A percentile compares a stretch with the other conserved stretches of the same genome.
Conservation (phyloP, 2,329 filamentous ascomycete species). For the Neonectria sp. region DNA sequence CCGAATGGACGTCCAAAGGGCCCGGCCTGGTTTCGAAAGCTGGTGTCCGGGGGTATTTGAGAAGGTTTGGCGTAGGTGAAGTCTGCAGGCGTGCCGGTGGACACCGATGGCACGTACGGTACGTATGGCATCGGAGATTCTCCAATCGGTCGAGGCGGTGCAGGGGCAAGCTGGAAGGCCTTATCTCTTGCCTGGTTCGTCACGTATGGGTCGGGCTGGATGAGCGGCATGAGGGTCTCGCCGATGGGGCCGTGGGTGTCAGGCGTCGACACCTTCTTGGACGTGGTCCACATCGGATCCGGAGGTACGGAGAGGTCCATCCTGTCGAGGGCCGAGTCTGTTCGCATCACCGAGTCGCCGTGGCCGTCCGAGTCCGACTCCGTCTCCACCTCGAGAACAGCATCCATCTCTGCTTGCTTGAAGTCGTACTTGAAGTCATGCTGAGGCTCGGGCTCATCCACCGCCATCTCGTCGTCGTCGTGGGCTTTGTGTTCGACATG, state of each 20-base stretch:
- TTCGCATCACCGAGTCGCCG: constrained; percentile 50
- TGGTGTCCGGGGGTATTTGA: constrained; percentile 58
- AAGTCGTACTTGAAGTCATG: constrained; percentile 32
- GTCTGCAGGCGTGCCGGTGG: constrained; percentile 39
- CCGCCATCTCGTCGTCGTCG: constrained; percentile 52
- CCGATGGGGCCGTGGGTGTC: constrained; percentile 45
- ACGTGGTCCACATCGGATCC: constrained; percentile 60
- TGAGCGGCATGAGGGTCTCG: constrained; percentile 44
- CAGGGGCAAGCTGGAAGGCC: constrained; percentile 35
- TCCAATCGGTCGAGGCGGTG: constrained; percentile 40
- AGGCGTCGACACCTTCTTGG: constrained; percentile 51
- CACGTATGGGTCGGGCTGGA: constrained; percentile 41
- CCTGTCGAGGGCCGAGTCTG: constrained; percentile 60
- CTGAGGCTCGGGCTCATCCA: constrained; percentile 47
- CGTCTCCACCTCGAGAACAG: constrained; percentile 39
- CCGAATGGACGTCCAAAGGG: constrained; percentile 63
- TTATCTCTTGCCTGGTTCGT: constrained; percentile 42
- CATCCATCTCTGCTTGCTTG: constrained; percentile 42
- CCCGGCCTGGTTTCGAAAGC: constrained; percentile 55
- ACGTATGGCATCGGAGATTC: constrained; percentile 46
- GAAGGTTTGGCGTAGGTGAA: constrained; percentile 47
- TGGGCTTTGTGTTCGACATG: constrained; percentile 78
- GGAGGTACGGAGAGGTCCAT: constrained; percentile 59
- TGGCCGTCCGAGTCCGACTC: constrained; percentile 32
- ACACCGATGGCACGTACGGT: constrained; percentile 42